phyloP scores from a whole-genome alignment of 345 rosid species.

The Populus ilicifolia region DNA sequence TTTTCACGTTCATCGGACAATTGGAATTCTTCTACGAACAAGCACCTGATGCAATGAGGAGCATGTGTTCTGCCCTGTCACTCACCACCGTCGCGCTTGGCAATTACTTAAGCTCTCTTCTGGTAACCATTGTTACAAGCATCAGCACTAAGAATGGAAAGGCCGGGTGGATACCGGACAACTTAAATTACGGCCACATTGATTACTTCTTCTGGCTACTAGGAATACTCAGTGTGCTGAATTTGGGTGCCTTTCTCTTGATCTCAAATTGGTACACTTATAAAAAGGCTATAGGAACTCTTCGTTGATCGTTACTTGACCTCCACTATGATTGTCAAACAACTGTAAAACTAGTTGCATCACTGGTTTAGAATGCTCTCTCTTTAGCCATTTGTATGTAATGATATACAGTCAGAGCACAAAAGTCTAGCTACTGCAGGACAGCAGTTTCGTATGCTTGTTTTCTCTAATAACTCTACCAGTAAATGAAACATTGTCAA shows the following conservation, averaged over 20 bases:
- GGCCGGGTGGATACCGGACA: conserved; percentile 40
- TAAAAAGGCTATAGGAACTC: conserved; percentile 24
- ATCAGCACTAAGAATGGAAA: conserved; percentile 30
- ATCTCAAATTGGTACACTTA: conserved; percentile 43
- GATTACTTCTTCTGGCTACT: conserved; percentile 43
- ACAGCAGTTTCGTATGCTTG: background rate
- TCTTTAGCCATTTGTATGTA: background rate
- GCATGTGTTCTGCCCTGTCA: conserved; percentile 40
- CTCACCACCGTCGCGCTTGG: conserved; percentile 34
- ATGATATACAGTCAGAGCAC: background rate
- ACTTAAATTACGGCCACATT: conserved; percentile 38
- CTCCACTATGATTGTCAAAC: background rate
- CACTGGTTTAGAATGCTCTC: background rate
- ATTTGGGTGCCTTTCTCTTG: conserved; percentile 27
- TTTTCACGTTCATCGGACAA: conserved; percentile 45
- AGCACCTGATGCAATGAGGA: conserved; percentile 54
- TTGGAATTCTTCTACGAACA: conserved; percentile 51
- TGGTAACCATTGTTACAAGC: conserved; percentile 25
- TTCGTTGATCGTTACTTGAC: background rate
- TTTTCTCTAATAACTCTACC: background rate
- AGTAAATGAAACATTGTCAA: background rate
- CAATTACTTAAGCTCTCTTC: conserved; percentile 37
- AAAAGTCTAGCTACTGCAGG: background rate
- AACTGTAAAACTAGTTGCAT: background rate
- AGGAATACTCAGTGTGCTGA: conserved; percentile 30